Evolutionary conservation across 768 basidiomycete species (phyloP), one percentile per base, ranked within the genome.

Genomic region (Mycena floridula): DNA sequence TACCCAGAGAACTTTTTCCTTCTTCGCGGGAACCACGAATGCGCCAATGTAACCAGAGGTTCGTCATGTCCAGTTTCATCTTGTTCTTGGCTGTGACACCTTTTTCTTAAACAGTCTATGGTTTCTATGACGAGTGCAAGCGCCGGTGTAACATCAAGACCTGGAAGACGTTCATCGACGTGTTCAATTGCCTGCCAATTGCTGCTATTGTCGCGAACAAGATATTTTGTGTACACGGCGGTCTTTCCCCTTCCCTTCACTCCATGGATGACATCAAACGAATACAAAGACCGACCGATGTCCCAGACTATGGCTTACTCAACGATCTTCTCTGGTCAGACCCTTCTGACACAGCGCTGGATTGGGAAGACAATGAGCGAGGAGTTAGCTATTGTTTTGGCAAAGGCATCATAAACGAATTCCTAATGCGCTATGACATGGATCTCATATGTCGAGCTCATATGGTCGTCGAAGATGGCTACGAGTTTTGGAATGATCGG

Each of bases 91-190:
- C 51, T 28, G 40, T 50, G 25, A 26, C 40, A 18, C 16, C 37
- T 42, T 50, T 48, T 51, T 44, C 51, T 53, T 24, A 58, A 27
- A 42, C 44, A 97, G 96, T 98, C 18, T 99, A 99, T 58, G 96
- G 96, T 22, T 99, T 99, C 69, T 99, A 99, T 65, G 96, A 98
- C 69, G 96, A 99, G 69, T 99, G 96, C 76, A 99, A 99, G 70
- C 85, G 96, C 60, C 81, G 96, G 52, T 96, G 93, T 76, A 97
- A 95, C 64, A 92, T 98, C 76, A 99, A 98, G 72, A 94, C 90
- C 22, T 99, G 96, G 96, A 98, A 95, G 70, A 94, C 92, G 2
- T 98, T 99, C 65, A 90, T 98, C 63, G 96, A 99, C 68, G 95
- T 97, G 47, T 99, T 99, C 79, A 98, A 99, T 67, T 94, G 93